Evolutionary conservation across 2,329 filamentous ascomycete genomes (phyloP), one percentile per base, ranked within the genome.

Genomic region (Atkinsonella hypoxylon): DNA sequence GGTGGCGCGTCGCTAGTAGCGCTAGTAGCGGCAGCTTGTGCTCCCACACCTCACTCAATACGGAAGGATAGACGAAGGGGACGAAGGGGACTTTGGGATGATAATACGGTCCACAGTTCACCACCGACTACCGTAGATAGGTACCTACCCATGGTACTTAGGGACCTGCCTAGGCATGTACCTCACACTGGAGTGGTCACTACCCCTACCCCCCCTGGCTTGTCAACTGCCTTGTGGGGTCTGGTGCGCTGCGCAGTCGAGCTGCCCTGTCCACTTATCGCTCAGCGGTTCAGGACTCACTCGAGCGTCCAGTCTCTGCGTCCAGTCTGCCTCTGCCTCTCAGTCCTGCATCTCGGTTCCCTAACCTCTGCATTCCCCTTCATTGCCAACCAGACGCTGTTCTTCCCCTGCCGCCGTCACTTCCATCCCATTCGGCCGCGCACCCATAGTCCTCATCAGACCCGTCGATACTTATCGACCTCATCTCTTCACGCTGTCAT

Each of bases 171-270:
- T n/a, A n/a, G n/a, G n/a, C n/a, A n/a, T n/a, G n/a, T n/a, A 22
- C 15, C 12, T 12, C 11, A 31, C 31, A 38, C 30, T 43, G 17
- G 22, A 43, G 47, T 36, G 18, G 39, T 34, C 17, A 17, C 30
- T 30, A 22, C 39, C 46, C 2, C 26, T 5, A 5, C 5, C 47
- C 48, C 5, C 47, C 48, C 42, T 18, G 49, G 49, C 47, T 49
- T 52, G 44, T 50, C 48, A 50, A 53, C 47, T 50, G 51, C 34
- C 51, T 48, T 50, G 45, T 45, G 51, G 26, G 39, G 45, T 45
- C 51, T 48, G 48, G 45, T 48, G 51, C 17, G 39, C 39, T 45
- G 47, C 20, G 47, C 12, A 39, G 44, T 31, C 10, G 22, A 41
- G 36, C 43, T 32, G 32, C 26, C 12, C 17, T 34, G 38, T 49